Conservation (phyloP, 345 rosid species). For the Stellera chamaejasme region DNA sequence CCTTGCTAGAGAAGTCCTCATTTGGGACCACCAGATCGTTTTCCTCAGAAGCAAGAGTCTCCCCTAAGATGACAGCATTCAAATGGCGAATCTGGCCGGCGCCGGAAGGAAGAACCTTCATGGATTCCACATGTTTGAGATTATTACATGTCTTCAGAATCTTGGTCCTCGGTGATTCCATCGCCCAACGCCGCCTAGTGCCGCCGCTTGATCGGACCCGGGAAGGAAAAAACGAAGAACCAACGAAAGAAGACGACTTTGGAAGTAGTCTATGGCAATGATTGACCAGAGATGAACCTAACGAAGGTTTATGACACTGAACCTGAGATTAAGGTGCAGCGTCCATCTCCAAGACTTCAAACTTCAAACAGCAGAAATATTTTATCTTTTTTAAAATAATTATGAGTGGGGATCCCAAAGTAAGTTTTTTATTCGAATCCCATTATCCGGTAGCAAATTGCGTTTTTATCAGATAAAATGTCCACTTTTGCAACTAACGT, state of each 20-base stretch:
- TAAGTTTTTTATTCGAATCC: too few species aligned
- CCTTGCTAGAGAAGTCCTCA: slow-evolving; percentile 54
- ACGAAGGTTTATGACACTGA: too few species aligned
- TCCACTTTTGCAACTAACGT: too few species aligned
- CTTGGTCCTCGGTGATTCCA: slow-evolving; percentile 9
- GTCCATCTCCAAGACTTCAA: too few species aligned
- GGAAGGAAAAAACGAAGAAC: too few species aligned
- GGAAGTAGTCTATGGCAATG: background rate
- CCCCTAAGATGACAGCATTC: slow-evolving; percentile 75
- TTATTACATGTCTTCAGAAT: slow-evolving; percentile 8
- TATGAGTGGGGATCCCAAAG: too few species aligned
- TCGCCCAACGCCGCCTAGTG: background rate
- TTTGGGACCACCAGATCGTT: slow-evolving; percentile 69
- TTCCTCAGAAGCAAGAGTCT: slow-evolving; percentile 84
- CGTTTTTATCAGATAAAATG: too few species aligned
- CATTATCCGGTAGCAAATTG: too few species aligned
- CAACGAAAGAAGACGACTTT: too few species aligned
- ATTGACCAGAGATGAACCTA: slow-evolving; percentile 5
- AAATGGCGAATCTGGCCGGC: slow-evolving; percentile 54
- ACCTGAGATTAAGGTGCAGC: too few species aligned
- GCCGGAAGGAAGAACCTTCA: slow-evolving; percentile 53
- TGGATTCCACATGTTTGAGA: slow-evolving; percentile 55
- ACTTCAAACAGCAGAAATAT: too few species aligned
- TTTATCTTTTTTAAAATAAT: too few species aligned
- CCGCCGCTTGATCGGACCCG: background rate